Evolutionary conservation across 192 early-diverging fungal genomes (phyloP).

Genomic region (Thoreauomyces humboldtii): DNA sequence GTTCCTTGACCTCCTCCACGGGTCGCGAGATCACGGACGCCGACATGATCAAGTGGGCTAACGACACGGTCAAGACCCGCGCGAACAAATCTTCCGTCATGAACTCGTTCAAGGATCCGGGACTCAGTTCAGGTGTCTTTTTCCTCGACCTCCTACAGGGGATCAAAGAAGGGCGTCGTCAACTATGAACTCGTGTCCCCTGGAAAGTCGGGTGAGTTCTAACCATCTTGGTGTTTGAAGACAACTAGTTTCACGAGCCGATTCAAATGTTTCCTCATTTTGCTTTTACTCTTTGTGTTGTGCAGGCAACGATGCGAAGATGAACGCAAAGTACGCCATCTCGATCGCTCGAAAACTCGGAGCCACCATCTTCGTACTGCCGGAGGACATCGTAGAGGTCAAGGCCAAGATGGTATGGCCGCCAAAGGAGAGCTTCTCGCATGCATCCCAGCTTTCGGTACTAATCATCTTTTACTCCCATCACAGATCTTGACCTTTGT

Average conservation of each 20-base stretch:
- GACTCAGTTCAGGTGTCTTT: slow-evolving; percentile 76
- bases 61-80: slow-evolving; percentile 64
- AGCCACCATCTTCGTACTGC: slow-evolving; percentile 96
- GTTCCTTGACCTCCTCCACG: slow-evolving; percentile 74
- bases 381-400: slow-evolving; percentile 98
- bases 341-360: slow-evolving; percentile 98
- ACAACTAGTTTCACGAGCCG: no score
- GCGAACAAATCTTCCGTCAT: slow-evolving; percentile 70
- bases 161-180: slow-evolving; percentile 87
- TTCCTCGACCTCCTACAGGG: slow-evolving; percentile 91
- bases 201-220: no score
- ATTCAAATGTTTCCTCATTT: no score
- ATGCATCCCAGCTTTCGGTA: neutral
- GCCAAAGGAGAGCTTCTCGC: neutral
- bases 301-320: slow-evolving; percentile 77
- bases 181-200: slow-evolving; percentile 80
- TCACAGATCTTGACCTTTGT: slow-evolving; percentile 90
- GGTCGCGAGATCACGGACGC: slow-evolving; percentile 85
- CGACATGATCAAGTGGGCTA: slow-evolving; percentile 96
- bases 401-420: slow-evolving; percentile 90
- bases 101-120: slow-evolving; percentile 79
- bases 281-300: neutral
- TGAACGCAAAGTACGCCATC: slow-evolving; percentile 96
- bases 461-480: neutral
- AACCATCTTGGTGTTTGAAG: no score